phyloP scores from a whole-genome alignment of 768 basidiomycete species.

The Kwoniella sp. region DNA sequence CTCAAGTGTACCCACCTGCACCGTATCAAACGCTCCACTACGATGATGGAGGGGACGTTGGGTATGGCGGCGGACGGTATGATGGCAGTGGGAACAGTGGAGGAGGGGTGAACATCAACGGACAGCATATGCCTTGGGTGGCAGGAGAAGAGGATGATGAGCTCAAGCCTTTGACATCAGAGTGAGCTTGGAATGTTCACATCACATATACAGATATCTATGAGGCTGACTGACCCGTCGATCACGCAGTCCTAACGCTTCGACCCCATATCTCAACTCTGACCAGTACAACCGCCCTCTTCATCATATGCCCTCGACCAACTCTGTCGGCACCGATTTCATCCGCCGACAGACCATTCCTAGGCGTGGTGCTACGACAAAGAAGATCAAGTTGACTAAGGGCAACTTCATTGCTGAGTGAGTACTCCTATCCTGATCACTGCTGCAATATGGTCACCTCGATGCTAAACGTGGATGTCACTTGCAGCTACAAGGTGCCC shows the following conservation, averaged over 20 bases:
- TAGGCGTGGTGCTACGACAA: slow-evolving; percentile 81
- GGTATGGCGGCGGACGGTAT: slow-evolving; percentile 17
- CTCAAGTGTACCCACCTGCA: slow-evolving; percentile 19
- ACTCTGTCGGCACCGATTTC: slow-evolving; percentile 45
- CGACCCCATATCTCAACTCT: slow-evolving; percentile 11
- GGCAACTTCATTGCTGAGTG: slow-evolving; percentile 86
- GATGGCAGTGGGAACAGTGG: background rate
- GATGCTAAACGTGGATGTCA: no score
- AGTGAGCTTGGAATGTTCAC: slow-evolving; percentile 21
- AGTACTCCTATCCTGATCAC: slow-evolving; percentile 11
- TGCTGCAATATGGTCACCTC: background rate
- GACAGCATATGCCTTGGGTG: slow-evolving; percentile 40
- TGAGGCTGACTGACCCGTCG: background rate
- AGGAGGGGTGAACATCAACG: slow-evolving; percentile 39
- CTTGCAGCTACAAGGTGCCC: slow-evolving; percentile 69
- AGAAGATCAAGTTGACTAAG: slow-evolving; percentile 86
- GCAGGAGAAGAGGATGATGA: slow-evolving; percentile 47
- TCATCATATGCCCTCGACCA: slow-evolving; percentile 21
- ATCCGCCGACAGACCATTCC: slow-evolving; percentile 77
- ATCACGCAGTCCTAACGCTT: slow-evolving; percentile 6
- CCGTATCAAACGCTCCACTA: slow-evolving; percentile 17
- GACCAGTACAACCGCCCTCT: slow-evolving; percentile 12
- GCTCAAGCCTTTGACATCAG: slow-evolving; percentile 38
- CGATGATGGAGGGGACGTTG: slow-evolving; percentile 28
- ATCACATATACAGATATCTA: no score